phyloP scores from a whole-genome alignment of 164 flowering plant species.

The Taxillus chinensis region DNA sequence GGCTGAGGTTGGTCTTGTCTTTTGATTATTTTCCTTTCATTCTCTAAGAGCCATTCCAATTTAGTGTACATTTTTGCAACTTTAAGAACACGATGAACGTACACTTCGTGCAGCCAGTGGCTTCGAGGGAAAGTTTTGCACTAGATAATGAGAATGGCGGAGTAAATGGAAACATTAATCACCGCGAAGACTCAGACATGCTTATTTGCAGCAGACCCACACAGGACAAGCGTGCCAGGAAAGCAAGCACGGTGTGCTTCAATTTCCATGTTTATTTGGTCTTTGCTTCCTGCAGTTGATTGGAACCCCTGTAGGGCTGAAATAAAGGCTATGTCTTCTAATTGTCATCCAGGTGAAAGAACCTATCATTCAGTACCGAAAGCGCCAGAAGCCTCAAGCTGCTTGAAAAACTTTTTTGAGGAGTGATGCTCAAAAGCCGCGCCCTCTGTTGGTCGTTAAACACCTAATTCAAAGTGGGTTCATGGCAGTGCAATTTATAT shows the following conservation, averaged over 20 bases:
- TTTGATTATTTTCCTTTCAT: background rate
- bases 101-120: slow-evolving; percentile 45
- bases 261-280: background rate
- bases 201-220: slow-evolving; percentile 36
- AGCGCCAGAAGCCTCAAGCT: slow-evolving; percentile 69
- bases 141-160: slow-evolving; percentile 31
- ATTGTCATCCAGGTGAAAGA: slow-evolving; percentile 60
- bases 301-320: background rate
- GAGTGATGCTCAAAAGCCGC: background rate
- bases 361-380: slow-evolving; percentile 59
- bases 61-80: background rate
- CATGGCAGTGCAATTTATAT: no score
- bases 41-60: no score
- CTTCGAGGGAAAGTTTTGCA: slow-evolving; percentile 64
- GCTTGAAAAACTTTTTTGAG: slow-evolving; percentile 16
- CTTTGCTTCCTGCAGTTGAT: background rate
- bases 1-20: slow-evolving; percentile 34
- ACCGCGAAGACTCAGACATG: slow-evolving; percentile 27
- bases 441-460: background rate
- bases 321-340: background rate
- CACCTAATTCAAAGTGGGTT: no score
- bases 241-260: slow-evolving; percentile 65
- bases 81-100: background rate
- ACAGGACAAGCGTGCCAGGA: slow-evolving; percentile 63
- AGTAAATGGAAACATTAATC: slow-evolving; percentile 17